A percentile compares a stretch with the other conserved stretches of the same genome.
These are phyloP conservation scores for Cucumis sativus DNA, from an alignment of 306 rosid genomes.

Conservation along the genomic window DNA sequence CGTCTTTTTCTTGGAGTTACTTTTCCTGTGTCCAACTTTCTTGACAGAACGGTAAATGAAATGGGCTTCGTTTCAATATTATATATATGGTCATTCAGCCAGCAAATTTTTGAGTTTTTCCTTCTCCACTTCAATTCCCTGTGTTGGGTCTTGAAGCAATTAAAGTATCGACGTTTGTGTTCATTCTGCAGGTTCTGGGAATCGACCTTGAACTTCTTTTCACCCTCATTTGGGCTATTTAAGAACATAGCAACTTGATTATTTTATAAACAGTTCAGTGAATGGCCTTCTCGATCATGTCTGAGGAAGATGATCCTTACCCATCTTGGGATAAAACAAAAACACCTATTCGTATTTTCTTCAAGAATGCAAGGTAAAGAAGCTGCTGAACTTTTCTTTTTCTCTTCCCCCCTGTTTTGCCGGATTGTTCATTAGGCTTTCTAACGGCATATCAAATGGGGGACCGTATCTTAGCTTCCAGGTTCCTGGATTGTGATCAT, in stretches of 20 bases:
- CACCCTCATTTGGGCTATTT: neutral
- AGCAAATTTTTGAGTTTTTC: neutral
- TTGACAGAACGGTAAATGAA: neutral
- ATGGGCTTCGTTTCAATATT: neutral
- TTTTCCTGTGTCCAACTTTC: neutral
- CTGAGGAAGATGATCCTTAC: slow-evolving; percentile 32
- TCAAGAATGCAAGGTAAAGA: slow-evolving; percentile 54
- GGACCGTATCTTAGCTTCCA: neutral
- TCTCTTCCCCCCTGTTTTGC: too few relatives aligned
- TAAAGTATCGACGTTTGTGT: neutral
- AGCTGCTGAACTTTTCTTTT: neutral
- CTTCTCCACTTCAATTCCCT: neutral
- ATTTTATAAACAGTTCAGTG: neutral
- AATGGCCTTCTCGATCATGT: slow-evolving; percentile 25
- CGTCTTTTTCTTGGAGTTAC: neutral
- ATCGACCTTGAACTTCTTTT: neutral
- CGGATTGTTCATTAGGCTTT: neutral
- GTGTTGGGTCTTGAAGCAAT: neutral
- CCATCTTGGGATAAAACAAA: slow-evolving; percentile 31
- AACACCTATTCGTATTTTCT: slow-evolving; percentile 39
- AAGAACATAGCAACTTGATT: neutral
- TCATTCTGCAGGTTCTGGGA: slow-evolving; percentile 5
- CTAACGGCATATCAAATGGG: neutral
- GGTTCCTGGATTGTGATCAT: neutral
- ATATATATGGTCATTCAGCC: neutral